Evolutionary conservation across 768 basidiomycete species (phyloP).

Genomic region (Sistotremastrum suecicum): DNA sequence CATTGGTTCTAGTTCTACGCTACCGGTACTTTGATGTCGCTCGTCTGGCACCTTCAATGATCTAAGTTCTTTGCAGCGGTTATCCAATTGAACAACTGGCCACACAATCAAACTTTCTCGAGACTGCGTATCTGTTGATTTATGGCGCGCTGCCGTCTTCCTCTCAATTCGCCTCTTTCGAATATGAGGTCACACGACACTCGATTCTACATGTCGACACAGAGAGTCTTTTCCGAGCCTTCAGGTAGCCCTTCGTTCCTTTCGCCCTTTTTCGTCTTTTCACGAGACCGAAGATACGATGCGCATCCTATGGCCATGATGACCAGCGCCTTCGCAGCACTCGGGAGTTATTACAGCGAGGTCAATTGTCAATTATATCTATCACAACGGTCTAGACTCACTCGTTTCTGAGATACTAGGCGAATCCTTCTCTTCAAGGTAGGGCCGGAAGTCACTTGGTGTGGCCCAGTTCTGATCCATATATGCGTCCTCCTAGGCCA

Average conservation of each 20-base stretch:
- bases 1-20: conserved; percentile 34
- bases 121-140: conserved; percentile 76
- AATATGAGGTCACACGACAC: conserved; percentile 70
- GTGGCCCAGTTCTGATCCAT: background rate
- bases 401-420: conserved; percentile 8
- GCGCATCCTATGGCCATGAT: conserved; percentile 89
- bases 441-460: conserved; percentile 5
- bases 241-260: conserved; percentile 28
- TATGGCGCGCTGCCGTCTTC: conserved; percentile 69
- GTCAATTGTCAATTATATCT: conserved; percentile 15
- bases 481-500: conserved; percentile 35
- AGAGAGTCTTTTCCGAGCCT: conserved; percentile 53
- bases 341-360: conserved; percentile 78
- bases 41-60: background rate
- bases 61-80: conserved; percentile 36
- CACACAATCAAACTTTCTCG: conserved; percentile 62
- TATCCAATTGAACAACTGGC: conserved; percentile 92
- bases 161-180: conserved; percentile 46
- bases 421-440: conserved; percentile 82
- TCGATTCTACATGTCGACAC: conserved; percentile 53
- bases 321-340: conserved; percentile 74
- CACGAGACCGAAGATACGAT: conserved; percentile 46
- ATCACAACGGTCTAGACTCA: conserved; percentile 3
- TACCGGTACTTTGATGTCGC: conserved; percentile 38
- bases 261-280: background rate